These are phyloP conservation scores for Chalciporus sp. DNA, from an alignment of 1,284 basidiomycete genomes.

Conservation along the genomic window DNA sequence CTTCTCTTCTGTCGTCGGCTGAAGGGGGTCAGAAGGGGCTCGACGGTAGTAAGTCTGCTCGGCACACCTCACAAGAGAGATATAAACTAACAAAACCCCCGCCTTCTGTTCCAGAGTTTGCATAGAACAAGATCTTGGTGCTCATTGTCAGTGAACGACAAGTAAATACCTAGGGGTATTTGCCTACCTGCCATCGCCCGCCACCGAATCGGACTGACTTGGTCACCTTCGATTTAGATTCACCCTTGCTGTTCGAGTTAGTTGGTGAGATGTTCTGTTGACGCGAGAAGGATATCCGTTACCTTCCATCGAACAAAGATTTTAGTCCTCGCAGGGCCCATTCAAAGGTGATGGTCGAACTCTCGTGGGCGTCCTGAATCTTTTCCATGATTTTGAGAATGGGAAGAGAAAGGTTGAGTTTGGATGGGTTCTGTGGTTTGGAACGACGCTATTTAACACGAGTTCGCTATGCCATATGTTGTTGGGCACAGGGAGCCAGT, in stretches of 20 bases:
- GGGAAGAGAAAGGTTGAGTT: neutral
- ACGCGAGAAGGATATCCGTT: neutral
- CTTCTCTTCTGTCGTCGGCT: constrained; percentile 79
- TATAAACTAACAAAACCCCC: constrained; percentile 71
- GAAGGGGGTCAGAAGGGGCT: constrained; percentile 13
- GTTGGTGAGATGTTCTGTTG: neutral
- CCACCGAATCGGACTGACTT: constrained; percentile 68
- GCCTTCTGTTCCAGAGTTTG: constrained; percentile 68
- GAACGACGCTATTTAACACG: neutral
- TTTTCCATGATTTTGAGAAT: constrained; percentile 26
- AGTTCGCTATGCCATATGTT: neutral
- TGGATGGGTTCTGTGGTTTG: neutral
- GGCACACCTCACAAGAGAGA: constrained; percentile 75
- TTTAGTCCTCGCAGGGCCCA: constrained; percentile 74
- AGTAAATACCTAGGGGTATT: neutral
- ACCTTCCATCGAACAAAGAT: constrained; percentile 72
- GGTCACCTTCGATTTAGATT: constrained; percentile 69
- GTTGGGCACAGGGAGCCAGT: constrained; percentile 13
- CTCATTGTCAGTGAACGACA: neutral
- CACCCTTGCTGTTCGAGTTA: constrained; percentile 53
- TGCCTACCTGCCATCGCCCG: constrained; percentile 68
- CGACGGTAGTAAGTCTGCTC: neutral
- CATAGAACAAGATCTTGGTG: constrained; percentile 73
- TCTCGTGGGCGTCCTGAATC: constrained; percentile 45
- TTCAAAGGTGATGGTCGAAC: constrained; percentile 67